Conservation (phyloP, 2,329 filamentous ascomycete species). For the Fusarium scirpi region DNA sequence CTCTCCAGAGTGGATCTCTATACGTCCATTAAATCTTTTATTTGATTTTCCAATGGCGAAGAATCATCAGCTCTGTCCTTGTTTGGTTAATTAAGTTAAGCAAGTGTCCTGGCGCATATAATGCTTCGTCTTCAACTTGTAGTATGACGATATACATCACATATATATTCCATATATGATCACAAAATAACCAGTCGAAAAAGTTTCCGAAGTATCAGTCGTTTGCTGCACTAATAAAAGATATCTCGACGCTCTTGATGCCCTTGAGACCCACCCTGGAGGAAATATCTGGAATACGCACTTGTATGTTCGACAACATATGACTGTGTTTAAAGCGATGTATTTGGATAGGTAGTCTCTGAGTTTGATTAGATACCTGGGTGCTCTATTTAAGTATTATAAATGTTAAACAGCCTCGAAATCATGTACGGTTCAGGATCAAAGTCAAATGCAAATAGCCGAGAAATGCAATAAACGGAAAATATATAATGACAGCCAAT, state of each 20-base stretch:
- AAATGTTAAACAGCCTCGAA: background rate
- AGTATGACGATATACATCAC: background rate
- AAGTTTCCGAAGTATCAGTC: no score
- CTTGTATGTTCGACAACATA: background rate
- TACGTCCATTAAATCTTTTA: no score
- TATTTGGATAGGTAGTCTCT: background rate
- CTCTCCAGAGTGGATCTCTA: background rate
- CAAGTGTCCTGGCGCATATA: background rate
- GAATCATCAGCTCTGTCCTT: background rate
- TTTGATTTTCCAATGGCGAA: background rate
- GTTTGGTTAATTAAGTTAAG: background rate
- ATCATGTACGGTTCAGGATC: background rate
- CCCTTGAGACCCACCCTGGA: background rate
- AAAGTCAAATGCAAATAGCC: constrained; percentile 51
- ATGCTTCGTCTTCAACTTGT: background rate
- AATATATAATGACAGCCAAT: background rate
- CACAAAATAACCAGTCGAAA: background rate
- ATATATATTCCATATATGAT: background rate
- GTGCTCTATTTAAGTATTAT: background rate
- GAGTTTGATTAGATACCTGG: background rate
- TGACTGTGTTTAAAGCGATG: background rate
- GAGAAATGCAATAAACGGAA: constrained; percentile 52
- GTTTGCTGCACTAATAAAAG: no score
- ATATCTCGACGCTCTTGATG: background rate
- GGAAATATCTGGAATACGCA: background rate